Percentiles rank a stretch among this genome's conserved stretches.
phyloP scores from a whole-genome alignment of 768 basidiomycete genomes.

The Suillus sp. region DNA sequence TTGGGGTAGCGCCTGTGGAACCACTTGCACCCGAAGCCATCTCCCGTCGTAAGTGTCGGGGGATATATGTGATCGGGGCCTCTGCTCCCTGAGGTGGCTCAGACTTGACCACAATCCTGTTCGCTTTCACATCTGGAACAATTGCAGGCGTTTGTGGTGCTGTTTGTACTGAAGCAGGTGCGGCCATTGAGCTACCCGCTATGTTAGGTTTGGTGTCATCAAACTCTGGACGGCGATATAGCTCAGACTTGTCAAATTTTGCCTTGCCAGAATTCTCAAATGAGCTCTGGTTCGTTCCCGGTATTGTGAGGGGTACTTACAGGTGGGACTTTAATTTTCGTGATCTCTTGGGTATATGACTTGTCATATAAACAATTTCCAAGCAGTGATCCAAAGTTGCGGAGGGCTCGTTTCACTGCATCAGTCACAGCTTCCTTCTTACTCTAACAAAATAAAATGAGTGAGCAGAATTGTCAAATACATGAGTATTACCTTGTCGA shows the following conservation, averaged over 20 bases:
- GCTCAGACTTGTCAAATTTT: conserved; percentile 66
- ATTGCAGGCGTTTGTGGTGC: background rate
- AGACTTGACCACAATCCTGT: conserved; percentile 17
- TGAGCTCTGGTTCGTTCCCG: conserved; percentile 10
- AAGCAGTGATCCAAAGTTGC: conserved; percentile 91
- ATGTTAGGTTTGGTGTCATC: conserved; percentile 44
- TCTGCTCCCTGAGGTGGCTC: conserved; percentile 20
- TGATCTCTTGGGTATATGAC: conserved; percentile 77
- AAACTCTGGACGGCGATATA: conserved; percentile 74
- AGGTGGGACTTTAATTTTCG: conserved; percentile 82
- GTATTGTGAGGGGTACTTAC: conserved; percentile 47
- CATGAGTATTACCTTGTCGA: conserved; percentile 80
- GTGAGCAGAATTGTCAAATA: conserved; percentile 5
- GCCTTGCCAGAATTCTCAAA: conserved; percentile 39
- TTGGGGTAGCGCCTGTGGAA: conserved; percentile 14
- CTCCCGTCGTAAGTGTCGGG: conserved; percentile 42
- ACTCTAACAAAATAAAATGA: conserved; percentile 55
- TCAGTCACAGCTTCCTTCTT: conserved; percentile 99
- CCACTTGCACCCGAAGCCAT: conserved; percentile 13
- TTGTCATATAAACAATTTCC: conserved; percentile 99
- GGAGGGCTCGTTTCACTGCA: conserved; percentile 84
- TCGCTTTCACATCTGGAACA: background rate
- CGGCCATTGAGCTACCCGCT: background rate
- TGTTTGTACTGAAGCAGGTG: conserved; percentile 6
- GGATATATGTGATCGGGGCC: conserved; percentile 36